Evolutionary conservation across 495 filamentous ascomycete species (phyloP), one percentile per base, ranked within the genome.

Genomic region (Penicillium canariense): DNA sequence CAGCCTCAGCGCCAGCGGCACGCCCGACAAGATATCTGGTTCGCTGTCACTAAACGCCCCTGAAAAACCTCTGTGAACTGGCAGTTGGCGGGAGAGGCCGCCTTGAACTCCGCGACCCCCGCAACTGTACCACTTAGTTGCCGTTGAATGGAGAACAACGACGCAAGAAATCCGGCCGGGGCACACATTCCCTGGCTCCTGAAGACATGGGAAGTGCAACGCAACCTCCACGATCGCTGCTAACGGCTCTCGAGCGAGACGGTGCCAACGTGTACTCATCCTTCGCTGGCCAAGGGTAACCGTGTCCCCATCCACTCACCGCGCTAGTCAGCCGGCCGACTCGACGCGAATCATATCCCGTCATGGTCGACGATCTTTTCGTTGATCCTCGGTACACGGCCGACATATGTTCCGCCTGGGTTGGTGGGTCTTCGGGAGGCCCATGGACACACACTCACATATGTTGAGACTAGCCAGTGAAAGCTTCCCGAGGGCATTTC

Each of bases 171-270:
- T 1, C 25, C 10, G 12, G 25, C 42, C 53, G 53, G 46, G 53
- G 18, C 17, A 20, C 46, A 38, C 36, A 50, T 50, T 50, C 53
- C 53, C 14, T 27, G 3, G 20, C 27, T 36, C 14, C 25, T 12
- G 48, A 22, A 38, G 35, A 26, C 9, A 22, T 45, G 54, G 17
- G n/a, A 22, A 42, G 11, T 42, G 38, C 38, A 11, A 9, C 45
- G 10, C 31, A 53, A 54, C 54, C 39, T 31, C 52, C 30, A 56
- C 42, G 55, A 65, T 65, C 59, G 55, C 55, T 60, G 44, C 54
- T 61, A 61, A 50, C 54, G 59, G 49, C 56, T 56, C 55, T 22
- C 30, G 48, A 35, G 18, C 36, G 22, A 10, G 38, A 42, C 38
- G 48, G 43, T 39, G 34, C 32, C 14, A 38, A 42, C 50, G 54